A percentile compares a stretch with the other conserved stretches of the same genome.
Conservation (phyloP, 768 basidiomycete genomes). For the Russula sp. region DNA sequence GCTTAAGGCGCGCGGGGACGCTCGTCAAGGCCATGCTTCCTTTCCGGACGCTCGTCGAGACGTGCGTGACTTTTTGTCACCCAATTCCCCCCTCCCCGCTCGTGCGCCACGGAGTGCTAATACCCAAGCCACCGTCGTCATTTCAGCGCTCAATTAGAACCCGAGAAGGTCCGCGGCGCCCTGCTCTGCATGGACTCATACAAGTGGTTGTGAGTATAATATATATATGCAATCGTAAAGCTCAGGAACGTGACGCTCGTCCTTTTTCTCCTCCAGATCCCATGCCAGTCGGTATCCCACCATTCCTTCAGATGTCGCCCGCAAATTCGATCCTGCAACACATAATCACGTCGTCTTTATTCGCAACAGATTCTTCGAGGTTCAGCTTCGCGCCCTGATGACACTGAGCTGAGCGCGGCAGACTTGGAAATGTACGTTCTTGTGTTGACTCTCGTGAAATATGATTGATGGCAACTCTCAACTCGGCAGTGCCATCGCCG, state of each 20-base stretch:
- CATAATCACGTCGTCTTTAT: constrained; percentile 90
- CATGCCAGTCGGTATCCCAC: constrained; percentile 87
- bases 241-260: background rate
- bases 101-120: background rate
- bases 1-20: constrained; percentile 74
- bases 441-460: background rate
- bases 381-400: constrained; percentile 60
- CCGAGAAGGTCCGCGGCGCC: constrained; percentile 71
- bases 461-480: constrained; percentile 37
- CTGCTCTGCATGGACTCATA: constrained; percentile 93
- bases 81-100: no score
- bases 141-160: constrained; percentile 67
- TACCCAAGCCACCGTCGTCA: background rate
- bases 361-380: constrained; percentile 85
- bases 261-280: constrained; percentile 47
- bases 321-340: constrained; percentile 64
- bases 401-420: constrained; percentile 64
- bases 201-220: constrained; percentile 70
- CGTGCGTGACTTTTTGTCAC: constrained; percentile 39
- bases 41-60: constrained; percentile 80
- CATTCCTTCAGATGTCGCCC: constrained; percentile 76
- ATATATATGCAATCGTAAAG: background rate
- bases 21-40: constrained; percentile 80
- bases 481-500: constrained; percentile 38
- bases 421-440: constrained; percentile 67